A percentile compares a stretch with the other conserved stretches of the same genome.
Evolutionary conservation across 208 protist genomes (phyloP).

Genomic region (Trypanosoma melophagium): DNA sequence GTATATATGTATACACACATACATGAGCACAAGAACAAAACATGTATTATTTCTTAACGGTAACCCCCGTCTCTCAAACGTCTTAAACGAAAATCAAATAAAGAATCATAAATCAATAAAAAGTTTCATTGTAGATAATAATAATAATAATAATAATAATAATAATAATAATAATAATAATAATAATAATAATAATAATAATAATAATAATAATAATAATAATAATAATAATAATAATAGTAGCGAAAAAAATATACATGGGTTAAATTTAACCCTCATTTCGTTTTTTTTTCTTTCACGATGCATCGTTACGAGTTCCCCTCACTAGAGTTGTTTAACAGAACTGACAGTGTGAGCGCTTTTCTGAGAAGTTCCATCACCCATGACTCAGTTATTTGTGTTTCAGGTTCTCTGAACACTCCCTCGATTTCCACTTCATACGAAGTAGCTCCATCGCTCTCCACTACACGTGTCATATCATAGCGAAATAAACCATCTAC

Average conservation of each 20-base stretch:
- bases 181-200: no score
- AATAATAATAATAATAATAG: no score
- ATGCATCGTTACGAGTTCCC: background rate
- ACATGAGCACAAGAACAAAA: background rate
- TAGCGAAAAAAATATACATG: no score
- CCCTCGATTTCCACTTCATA: constrained; percentile 83
- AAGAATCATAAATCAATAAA: no score
- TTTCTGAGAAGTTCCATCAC: constrained; percentile 46
- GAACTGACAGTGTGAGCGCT: constrained; percentile 32
- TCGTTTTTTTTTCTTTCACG: no score
- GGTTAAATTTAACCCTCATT: no score
- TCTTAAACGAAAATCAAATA: no score
- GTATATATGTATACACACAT: constrained; percentile 4
- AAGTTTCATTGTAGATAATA: no score
- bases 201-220: no score
- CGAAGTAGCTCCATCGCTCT: constrained; percentile 8
- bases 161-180: no score
- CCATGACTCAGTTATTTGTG: constrained; percentile 50
- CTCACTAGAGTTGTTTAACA: constrained; percentile 19
- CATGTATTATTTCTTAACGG: background rate
- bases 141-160: no score
- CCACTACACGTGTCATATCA: constrained; percentile 56
- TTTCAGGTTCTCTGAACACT: constrained; percentile 30
- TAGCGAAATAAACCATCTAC: constrained; percentile 50
- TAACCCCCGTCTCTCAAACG: no score